These are phyloP conservation scores for Pseudocercospora crystallina DNA, from an alignment of 2,329 filamentous ascomycete genomes.

Conservation along the genomic window DNA sequence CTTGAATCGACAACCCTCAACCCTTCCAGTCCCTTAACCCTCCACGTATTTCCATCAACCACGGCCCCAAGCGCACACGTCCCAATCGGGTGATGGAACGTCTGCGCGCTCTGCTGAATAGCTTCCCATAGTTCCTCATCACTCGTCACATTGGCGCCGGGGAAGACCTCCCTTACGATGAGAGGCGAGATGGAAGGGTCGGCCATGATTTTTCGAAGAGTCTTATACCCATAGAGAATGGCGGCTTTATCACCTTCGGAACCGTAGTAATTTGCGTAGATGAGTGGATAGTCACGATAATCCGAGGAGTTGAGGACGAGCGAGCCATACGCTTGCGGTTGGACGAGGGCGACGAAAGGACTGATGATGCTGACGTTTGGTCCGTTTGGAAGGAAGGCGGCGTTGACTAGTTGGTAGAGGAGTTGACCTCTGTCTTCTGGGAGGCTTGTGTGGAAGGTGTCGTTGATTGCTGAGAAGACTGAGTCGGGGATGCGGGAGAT, in stretches of 20 bases:
- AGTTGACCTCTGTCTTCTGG: constrained; percentile 11
- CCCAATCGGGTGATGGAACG: constrained; percentile 15
- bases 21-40: constrained; percentile 16
- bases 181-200: background rate
- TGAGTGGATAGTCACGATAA: constrained; percentile 61
- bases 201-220: constrained; percentile 1
- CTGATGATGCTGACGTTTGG: constrained; percentile 8
- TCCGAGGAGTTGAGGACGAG: constrained; percentile 47
- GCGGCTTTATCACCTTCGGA: constrained; percentile 9
- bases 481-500: constrained; percentile 29
- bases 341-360: constrained; percentile 36
- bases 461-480: background rate
- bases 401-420: constrained; percentile 3
- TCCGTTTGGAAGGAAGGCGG: background rate
- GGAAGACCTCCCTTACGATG: constrained; percentile 10
- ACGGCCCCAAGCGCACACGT: constrained; percentile 10
- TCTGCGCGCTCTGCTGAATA: constrained; percentile 8
- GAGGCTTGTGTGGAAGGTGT: background rate
- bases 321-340: constrained; percentile 55
- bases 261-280: constrained; percentile 60
- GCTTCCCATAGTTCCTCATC: constrained; percentile 15
- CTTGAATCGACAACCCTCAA: constrained; percentile 20
- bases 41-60: constrained; percentile 13
- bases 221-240: constrained; percentile 11
- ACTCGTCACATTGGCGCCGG: constrained; percentile 11